Evolutionary conservation across 2,329 filamentous ascomycete genomes (phyloP), one percentile per base, ranked within the genome.

Genomic region (Ophiostoma ulmi): DNA sequence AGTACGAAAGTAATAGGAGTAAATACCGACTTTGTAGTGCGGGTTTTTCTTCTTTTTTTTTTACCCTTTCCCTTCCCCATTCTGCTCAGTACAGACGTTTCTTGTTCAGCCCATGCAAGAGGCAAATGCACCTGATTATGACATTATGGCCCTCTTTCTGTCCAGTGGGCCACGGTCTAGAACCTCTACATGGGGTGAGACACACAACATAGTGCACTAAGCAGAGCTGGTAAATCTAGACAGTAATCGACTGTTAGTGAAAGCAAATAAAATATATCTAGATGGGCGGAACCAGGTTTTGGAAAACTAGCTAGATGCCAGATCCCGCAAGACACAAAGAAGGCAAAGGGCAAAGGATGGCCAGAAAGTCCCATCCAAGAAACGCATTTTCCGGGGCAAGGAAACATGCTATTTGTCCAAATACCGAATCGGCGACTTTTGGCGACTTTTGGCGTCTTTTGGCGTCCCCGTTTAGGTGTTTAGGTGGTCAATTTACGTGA

Each of bases 51-150:
- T 39, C 38, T 39, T 39, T 13, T 13, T 39, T 39, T 13, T 39
- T 13, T 39, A 3, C 38, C 38, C 38, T 39, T 39, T 39, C 10
- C 38, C 31, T 31, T 31, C 31, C 31, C 31, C 31, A 3, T 31
- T 31, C 31, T 39, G 36, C 36, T 38, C 7, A 38, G 36, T 38
- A 39, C 38, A 39, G 38, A 11, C 1, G 38, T 39, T 39, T 48
- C 5, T 48, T 48, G 22, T 39, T 10, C n/a, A 67, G 48, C 39
- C 26, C 48, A 67, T n/a, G 65, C 52, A 55, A 44, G 55, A 63
- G 63, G 39, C 26, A 69, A 70, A 70, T 41, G 52, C 69, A 71
- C 63, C 70, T 72, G 71, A 72, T 72, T 69, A 69, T 72, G 71
- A 72, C 69, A 71, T 70, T 69, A 71, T 72, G 41, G 39, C 52